Base-by-base conservation (phyloP, 2,329 filamentous ascomycete species). In the Drechslerella dactyloides region DNA sequence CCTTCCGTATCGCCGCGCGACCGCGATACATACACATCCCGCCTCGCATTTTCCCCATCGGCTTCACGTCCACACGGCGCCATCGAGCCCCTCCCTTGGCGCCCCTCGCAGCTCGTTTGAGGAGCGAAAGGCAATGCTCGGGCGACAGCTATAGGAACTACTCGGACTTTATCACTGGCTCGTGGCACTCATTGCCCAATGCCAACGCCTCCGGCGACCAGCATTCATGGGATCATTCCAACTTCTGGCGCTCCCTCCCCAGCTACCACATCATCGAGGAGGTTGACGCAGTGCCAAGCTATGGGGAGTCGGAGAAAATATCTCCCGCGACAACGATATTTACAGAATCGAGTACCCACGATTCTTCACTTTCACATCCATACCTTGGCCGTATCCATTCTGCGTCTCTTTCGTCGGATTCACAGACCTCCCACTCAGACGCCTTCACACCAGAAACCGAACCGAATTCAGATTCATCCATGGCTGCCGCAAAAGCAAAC, bases 11-110 rank as follows among this genome's bases (percentile, higher is more conserved):
- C 24, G 19, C 48, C 24, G 23, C 52, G 27, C 23, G 42, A 2
- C 44, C 33, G 19, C 15, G 63, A 23, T 58, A 69, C 35, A 53
- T 60, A 23, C 64, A 69, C 15, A 37, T 69, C 35, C 64, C 64
- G 10, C 64, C 64, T 1, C 57, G 57, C 11, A 33, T 57, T 19
- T 58, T 69, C 2, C 52, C 64, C 17, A 10, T 53, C 5, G 35
- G 42, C 8, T 46, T 44, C 13, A 15, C 52, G 13, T 17, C 33
- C 27, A 17, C 57, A 1, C 54, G 52, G 30, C 52, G 21, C 17
- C 46, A 17, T 8, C 42, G 44, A 10, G 19, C 57, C 19, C 37
- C 24, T 10, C 52, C 64, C 19, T 35, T 52, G 7, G 48, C 42
- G 5, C 57, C 51, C 4, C 8, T 24, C 1, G 21, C 50, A 4